phyloP scores from a whole-genome alignment of 495 filamentous ascomycete species.

The Penicillium dipodomyicola region DNA sequence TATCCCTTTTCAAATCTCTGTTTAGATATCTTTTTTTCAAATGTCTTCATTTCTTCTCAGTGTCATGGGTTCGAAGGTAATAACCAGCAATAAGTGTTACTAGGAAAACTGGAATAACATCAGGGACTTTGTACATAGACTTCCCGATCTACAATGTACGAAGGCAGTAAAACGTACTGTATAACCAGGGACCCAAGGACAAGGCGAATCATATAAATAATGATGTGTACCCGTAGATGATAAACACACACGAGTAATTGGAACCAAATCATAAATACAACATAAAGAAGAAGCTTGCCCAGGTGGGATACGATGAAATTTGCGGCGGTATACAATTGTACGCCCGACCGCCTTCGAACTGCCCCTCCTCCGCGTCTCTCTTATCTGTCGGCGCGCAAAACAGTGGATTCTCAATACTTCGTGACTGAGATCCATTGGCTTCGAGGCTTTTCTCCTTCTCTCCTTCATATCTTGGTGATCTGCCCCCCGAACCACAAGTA shows the following conservation, averaged over 20 bases:
- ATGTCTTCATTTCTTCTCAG: too few relatives aligned
- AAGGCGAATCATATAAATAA: background rate
- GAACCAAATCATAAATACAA: background rate
- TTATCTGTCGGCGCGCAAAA: conserved; percentile 23
- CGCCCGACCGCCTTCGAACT: conserved; percentile 23
- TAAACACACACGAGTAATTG: background rate
- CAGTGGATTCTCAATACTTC: conserved; percentile 6
- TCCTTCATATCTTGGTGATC: background rate
- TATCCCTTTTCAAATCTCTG: background rate
- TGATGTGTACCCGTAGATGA: background rate
- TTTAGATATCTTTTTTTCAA: background rate
- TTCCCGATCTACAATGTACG: too few relatives aligned
- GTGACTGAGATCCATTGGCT: conserved; percentile 12
- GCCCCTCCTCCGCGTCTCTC: conserved; percentile 21
- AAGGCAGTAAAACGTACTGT: too few relatives aligned
- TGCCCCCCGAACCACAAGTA: background rate
- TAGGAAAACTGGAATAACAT: too few relatives aligned
- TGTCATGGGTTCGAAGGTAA: too few relatives aligned
- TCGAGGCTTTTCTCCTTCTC: conserved; percentile 10
- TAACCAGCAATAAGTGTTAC: too few relatives aligned
- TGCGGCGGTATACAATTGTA: background rate
- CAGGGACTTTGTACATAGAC: too few relatives aligned
- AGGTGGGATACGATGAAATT: background rate
- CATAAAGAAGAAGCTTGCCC: background rate
- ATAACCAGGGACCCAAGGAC: too few relatives aligned